Evolutionary conservation across 805 yeast species (phyloP).

Genomic region (Zygoascus bituminiphila): DNA sequence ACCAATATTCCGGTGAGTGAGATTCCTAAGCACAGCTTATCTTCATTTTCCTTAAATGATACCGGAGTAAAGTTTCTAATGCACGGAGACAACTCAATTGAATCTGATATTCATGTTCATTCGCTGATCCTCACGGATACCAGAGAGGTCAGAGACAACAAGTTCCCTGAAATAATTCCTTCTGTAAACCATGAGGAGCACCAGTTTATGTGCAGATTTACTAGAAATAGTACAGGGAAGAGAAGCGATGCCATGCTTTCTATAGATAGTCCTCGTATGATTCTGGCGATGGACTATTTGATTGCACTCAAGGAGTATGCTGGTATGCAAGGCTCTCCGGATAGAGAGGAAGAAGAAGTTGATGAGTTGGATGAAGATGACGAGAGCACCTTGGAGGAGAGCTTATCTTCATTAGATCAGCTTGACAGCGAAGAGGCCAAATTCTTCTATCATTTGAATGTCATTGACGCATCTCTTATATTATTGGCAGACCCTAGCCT

Average conservation of each 20-base stretch:
- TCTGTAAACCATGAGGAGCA: constrained; percentile 49
- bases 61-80: constrained; percentile 44
- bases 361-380: constrained; percentile 8
- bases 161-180: constrained; percentile 77
- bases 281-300: constrained; percentile 79
- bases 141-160: constrained; percentile 52
- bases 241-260: constrained; percentile 48
- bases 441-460: constrained; percentile 41
- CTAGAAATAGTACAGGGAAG: constrained; percentile 26
- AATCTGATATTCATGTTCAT: constrained; percentile 53
- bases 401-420: constrained; percentile 1
- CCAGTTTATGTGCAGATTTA: constrained; percentile 58
- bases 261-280: constrained; percentile 70
- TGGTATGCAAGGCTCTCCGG: constrained; percentile 38
- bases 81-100: constrained; percentile 46
- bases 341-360: constrained; percentile 9
- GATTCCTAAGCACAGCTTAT: constrained; percentile 32
- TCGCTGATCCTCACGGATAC: constrained; percentile 76
- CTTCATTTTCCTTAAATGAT: constrained; percentile 53
- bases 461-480: constrained; percentile 69
- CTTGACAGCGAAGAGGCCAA: constrained; percentile 10
- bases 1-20: constrained; percentile 18
- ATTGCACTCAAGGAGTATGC: constrained; percentile 63
- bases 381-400: constrained; percentile 5
- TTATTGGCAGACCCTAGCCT: constrained; percentile 72